Conservation (phyloP, 1,139 yeast genomes). For the Zygosaccharomyces pseudobailii region DNA sequence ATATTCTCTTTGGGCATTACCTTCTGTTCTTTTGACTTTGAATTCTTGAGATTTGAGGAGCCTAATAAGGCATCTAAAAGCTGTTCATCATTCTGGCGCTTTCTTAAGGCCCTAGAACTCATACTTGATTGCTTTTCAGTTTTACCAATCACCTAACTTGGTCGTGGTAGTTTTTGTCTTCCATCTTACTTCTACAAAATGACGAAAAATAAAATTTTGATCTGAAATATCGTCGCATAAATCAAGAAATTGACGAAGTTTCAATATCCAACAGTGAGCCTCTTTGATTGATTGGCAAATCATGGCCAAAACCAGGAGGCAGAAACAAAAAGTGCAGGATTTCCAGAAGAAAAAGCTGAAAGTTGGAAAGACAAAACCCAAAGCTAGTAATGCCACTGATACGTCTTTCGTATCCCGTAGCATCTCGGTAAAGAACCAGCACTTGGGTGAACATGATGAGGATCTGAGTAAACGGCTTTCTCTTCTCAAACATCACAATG, state of each 20-base stretch:
- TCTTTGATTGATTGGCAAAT: background rate
- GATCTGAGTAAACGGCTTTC: constrained; percentile 58
- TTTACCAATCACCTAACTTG: background rate
- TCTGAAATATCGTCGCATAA: background rate
- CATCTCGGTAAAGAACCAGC: constrained; percentile 58
- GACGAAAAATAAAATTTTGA: background rate
- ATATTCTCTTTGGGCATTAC: constrained; percentile 37
- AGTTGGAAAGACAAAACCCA: constrained; percentile 79
- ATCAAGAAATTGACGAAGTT: background rate
- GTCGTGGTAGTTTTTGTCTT: background rate
- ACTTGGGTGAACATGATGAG: constrained; percentile 34
- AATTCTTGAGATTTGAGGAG: constrained; percentile 8
- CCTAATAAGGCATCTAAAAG: constrained; percentile 27
- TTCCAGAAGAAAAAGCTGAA: constrained; percentile 67
- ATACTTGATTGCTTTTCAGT: constrained; percentile 31
- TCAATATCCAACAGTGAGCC: too few species aligned
- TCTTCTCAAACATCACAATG: constrained; percentile 72
- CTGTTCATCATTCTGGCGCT: constrained; percentile 43
- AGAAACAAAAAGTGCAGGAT: constrained; percentile 34
- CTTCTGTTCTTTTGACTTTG: constrained; percentile 13
- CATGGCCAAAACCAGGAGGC: constrained; percentile 34
- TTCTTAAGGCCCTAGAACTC: constrained; percentile 67
- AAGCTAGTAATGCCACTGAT: constrained; percentile 73
- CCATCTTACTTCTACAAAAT: background rate
- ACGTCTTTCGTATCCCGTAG: constrained; percentile 78